Conservation (phyloP, 139 green algal species). For the Chlamydomonas sp. region DNA sequence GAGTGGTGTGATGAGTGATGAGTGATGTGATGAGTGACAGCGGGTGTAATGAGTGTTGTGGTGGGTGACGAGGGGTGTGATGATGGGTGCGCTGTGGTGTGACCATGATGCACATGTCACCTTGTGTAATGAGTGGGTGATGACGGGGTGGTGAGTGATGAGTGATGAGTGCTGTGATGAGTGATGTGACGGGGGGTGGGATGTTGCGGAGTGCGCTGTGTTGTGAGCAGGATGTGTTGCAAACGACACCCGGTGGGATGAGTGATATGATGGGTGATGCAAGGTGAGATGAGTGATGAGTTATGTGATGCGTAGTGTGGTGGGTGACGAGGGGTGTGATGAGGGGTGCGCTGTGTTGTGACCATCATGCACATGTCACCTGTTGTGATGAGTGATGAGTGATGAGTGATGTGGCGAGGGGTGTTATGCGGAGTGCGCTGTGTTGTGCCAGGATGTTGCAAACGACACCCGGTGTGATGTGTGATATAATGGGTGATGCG, state of each 20-base stretch:
- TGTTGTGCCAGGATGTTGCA: slow-evolving; percentile 85
- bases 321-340: slow-evolving; percentile 71
- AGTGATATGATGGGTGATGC: too few relatives aligned
- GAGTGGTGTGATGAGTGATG: too few relatives aligned
- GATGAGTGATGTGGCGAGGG: not conserved
- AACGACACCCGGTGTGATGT: slow-evolving; percentile 45
- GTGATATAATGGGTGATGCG: too few relatives aligned
- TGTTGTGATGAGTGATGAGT: not conserved
- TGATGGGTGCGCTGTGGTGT: slow-evolving; percentile 72
- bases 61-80: not conserved
- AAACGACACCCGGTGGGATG: too few relatives aligned
- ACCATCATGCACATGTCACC: slow-evolving; percentile 24
- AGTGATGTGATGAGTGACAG: slow-evolving; percentile 27
- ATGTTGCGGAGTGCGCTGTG: too few relatives aligned
- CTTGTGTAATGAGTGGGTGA: too few relatives aligned
- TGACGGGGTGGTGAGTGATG: too few relatives aligned
- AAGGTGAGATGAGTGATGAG: not conserved
- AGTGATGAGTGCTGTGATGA: too few relatives aligned
- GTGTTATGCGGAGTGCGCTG: slow-evolving; percentile 3
- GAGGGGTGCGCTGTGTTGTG: slow-evolving; percentile 84
- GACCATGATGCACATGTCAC: slow-evolving; percentile 89
- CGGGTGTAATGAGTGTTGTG: not conserved
- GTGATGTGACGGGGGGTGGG: too few relatives aligned
- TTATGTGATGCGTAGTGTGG: not conserved
- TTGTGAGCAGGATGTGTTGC: too few relatives aligned